Conservation (phyloP, 345 rosid genomes). For the Pelargonium nanum region DNA sequence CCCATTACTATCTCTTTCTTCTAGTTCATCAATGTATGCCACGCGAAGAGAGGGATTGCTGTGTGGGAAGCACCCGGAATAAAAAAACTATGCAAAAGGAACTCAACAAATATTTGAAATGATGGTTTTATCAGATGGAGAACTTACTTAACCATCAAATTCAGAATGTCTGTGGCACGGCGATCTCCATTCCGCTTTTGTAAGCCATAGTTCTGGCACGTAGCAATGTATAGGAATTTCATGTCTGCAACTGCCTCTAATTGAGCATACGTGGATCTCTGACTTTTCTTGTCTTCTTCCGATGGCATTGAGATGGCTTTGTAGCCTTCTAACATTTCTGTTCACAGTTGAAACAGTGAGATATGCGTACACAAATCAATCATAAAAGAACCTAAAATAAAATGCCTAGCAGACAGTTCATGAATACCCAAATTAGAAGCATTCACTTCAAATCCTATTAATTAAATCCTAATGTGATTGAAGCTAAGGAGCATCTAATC, state of each 20-base stretch:
- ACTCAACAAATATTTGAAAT: not conserved
- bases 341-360: constrained; percentile 17
- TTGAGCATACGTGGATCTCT: constrained; percentile 73
- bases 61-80: constrained; percentile 20
- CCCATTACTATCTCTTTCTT: constrained; percentile 61
- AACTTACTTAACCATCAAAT: constrained; percentile 95
- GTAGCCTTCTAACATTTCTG: constrained; percentile 94
- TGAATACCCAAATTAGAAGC: not conserved
- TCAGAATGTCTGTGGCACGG: constrained; percentile 86
- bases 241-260: constrained; percentile 92
- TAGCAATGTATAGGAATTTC: constrained; percentile 92
- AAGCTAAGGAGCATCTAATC: not conserved
- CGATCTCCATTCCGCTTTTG: constrained; percentile 91
- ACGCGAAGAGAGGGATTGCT: constrained; percentile 93
- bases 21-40: constrained; percentile 93
- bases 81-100: constrained; percentile 12
- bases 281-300: constrained; percentile 90
- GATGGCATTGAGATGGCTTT: constrained; percentile 69
- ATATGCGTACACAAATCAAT: constrained; percentile 3
- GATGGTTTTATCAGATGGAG: constrained; percentile 11
- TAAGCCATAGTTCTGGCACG: constrained; percentile 91
- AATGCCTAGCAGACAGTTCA: not conserved
- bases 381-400: constrained; percentile 1
- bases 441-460: not conserved
- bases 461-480: not conserved